Evolutionary conservation across 73 alveolate genomes (phyloP).

Genomic region (Durusdinium trenchii): DNA sequence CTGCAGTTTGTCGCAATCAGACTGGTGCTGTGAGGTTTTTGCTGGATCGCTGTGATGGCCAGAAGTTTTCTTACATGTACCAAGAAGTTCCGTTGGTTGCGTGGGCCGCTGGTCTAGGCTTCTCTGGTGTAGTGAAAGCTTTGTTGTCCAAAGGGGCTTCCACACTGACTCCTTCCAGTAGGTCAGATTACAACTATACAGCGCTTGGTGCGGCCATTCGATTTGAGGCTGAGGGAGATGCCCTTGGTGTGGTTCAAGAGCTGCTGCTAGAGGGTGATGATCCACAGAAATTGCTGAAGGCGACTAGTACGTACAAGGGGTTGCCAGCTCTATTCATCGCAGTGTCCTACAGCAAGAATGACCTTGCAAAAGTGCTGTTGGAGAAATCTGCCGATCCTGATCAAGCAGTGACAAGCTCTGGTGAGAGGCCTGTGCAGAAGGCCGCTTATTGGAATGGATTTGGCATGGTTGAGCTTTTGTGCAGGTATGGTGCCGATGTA

Average conservation of each 20-base stretch:
- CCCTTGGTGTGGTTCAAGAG: background rate
- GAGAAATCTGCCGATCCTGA: background rate
- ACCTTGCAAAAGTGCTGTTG: background rate
- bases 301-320: no score
- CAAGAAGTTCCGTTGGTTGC: background rate
- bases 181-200: background rate
- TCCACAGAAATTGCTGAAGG: background rate
- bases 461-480: background rate
- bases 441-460: background rate
- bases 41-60: background rate
- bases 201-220: background rate
- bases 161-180: background rate
- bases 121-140: background rate
- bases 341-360: background rate
- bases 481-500: background rate
- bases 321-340: no score
- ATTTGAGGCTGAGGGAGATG: background rate
- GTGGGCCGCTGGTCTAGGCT: conserved; percentile 3
- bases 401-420: background rate
- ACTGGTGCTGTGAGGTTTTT: background rate
- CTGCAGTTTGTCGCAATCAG: background rate
- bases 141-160: background rate
- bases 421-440: background rate
- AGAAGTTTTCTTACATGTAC: background rate
- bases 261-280: background rate